A percentile compares a stretch with the other conserved stretches of the same genome.
These are phyloP conservation scores for Zelopaecilomyces penicillatus DNA, from an alignment of 2,329 filamentous ascomycete species.

Conservation along the genomic window DNA sequence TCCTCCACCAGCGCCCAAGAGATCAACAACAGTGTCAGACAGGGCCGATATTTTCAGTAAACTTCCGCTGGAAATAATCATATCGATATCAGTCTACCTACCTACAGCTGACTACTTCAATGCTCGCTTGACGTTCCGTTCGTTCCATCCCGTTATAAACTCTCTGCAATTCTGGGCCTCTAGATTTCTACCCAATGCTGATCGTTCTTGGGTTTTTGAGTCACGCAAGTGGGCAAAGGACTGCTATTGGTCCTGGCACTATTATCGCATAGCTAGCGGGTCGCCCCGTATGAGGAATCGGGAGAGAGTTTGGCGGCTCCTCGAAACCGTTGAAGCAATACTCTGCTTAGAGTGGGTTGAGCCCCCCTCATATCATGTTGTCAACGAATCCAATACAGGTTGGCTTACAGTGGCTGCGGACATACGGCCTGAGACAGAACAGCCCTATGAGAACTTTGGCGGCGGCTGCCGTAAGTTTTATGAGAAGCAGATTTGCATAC, in stretches of 20 bases:
- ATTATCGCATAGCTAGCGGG: conserved; percentile 7
- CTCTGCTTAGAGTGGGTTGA: conserved; percentile 7
- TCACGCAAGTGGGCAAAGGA: conserved; percentile 6
- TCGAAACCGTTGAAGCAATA: conserved; percentile 7
- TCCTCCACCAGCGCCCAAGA: conserved; percentile 1
- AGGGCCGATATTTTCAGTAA: conserved; percentile 3
- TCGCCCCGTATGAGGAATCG: conserved; percentile 8
- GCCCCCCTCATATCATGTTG: conserved; percentile 1
- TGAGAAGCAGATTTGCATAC: conserved; percentile 2
- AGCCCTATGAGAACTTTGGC: conserved; percentile 2
- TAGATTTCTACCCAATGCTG: conserved; percentile 5
- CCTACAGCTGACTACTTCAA: conserved; percentile 7
- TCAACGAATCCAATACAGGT: background rate
- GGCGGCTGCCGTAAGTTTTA: conserved; percentile 7
- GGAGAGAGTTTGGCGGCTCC: conserved; percentile 7
- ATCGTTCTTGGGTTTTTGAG: conserved; percentile 10
- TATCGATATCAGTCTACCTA: conserved; percentile 3
- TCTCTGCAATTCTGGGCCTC: conserved; percentile 9
- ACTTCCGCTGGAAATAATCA: conserved; percentile 7
- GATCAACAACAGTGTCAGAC: background rate
- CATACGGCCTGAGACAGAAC: conserved; percentile 1
- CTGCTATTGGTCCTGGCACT: conserved; percentile 7
- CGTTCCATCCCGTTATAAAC: conserved; percentile 8
- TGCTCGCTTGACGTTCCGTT: conserved; percentile 6
- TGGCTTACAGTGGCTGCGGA: conserved; percentile 7